Base-by-base conservation (phyloP, 345 rosid species). In the Lumnitzera racemosa region DNA sequence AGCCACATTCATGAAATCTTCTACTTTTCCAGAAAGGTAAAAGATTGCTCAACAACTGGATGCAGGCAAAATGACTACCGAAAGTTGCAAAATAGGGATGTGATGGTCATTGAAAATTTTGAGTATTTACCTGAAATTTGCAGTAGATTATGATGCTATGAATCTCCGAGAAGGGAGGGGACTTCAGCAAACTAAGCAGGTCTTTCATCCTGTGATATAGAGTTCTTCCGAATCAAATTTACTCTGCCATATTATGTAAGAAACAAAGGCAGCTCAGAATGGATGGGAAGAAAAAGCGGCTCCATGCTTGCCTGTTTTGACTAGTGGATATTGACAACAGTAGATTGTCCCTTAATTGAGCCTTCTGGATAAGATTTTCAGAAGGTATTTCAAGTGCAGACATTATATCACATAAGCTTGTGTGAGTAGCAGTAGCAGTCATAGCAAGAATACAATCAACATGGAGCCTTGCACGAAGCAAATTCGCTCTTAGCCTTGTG, bases 381-480 rank as follows among this genome's bases (percentile, higher is more conserved):
- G 84, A 66, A 52, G 95, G 90, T 75, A 94, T 94, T 72, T 90
- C 96, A 50, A 94, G 66, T 51, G 88, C 87, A 70, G 96, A 81
- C 99, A 94, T 87, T 61, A 90, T 81, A 74, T 85, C 80, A 31
- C 75, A 67, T 76, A 94, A 78, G 62, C 96, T 80, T 58, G 80
- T 78, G 58, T 75, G 53, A 25, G 96, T 94, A 62, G 87, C 97
- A 15, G 99, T 90, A 65, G 99, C 99, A 65, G 97, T 94, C 99
- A 90, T 94, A 59, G 96, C 97, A 55, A 94, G 91, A 80, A 90
- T 75, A 75, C 95, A 84, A 63, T 82, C 70, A 64, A 80, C 79
- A 51, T 70, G 80, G 72, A 90, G 81, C 71, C 65, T 80, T 64
- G 82, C 67, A 65, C 67, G 73, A 62, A 94, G 80, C 63, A 94